Evolutionary conservation across 768 basidiomycete species (phyloP).

Genomic region (Tulasnella sp.): DNA sequence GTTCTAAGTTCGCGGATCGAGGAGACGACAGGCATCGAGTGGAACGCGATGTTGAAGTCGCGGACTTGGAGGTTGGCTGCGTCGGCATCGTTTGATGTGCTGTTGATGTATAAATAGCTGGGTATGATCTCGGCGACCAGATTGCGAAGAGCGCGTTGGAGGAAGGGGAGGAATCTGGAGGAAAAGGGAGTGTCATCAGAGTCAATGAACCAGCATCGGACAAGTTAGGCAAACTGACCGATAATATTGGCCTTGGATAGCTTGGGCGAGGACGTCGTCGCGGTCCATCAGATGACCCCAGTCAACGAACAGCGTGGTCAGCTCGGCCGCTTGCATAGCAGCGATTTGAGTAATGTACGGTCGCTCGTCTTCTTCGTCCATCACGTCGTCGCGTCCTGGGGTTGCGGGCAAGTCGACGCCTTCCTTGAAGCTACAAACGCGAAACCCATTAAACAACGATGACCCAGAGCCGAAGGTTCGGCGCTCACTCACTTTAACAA

Average conservation of each 20-base stretch:
- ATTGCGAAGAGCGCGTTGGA: constrained; percentile 82
- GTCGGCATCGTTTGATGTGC: constrained; percentile 74
- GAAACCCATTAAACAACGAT: constrained; percentile 2
- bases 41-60: constrained; percentile 92
- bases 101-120: constrained; percentile 90
- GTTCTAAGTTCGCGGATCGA: constrained; percentile 91
- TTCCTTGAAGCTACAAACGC: constrained; percentile 59
- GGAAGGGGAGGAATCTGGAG: constrained; percentile 70
- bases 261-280: constrained; percentile 88
- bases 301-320: constrained; percentile 95
- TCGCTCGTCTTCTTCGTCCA: constrained; percentile 36
- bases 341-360: constrained; percentile 90
- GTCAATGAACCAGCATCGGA: not conserved
- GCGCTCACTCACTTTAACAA: constrained; percentile 61
- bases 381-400: constrained; percentile 60
- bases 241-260: constrained; percentile 91
- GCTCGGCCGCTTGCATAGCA: constrained; percentile 87
- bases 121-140: constrained; percentile 84
- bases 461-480: not conserved
- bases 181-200: not conserved
- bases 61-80: constrained; percentile 82
- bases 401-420: constrained; percentile 68
- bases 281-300: constrained; percentile 79
- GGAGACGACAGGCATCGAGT: constrained; percentile 84
- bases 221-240: constrained; percentile 30